Percentiles rank a stretch among this genome's conserved stretches.
Evolutionary conservation across 768 basidiomycete species (phyloP).

Genomic region (Phylloporus sp.): DNA sequence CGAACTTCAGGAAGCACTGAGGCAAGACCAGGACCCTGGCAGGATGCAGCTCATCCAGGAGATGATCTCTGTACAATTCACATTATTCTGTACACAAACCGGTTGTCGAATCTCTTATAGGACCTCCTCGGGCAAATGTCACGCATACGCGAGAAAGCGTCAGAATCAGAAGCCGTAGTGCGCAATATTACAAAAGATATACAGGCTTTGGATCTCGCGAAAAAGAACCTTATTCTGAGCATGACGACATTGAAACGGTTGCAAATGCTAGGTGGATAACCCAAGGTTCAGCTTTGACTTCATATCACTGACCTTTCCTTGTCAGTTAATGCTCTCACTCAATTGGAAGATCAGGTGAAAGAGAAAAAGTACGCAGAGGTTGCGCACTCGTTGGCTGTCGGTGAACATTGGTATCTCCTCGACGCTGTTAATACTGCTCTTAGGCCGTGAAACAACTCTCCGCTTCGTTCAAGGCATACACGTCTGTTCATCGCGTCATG

Average conservation of each 20-base stretch:
- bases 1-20: conserved; percentile 60
- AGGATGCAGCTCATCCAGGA: conserved; percentile 90
- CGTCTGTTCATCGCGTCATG: conserved; percentile 69
- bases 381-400: conserved; percentile 72
- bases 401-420: conserved; percentile 30
- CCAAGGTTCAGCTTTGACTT: not conserved
- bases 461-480: conserved; percentile 74
- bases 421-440: not conserved
- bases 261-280: conserved; percentile 83
- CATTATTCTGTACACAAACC: not conserved
- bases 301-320: not conserved
- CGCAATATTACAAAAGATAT: conserved; percentile 95
- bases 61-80: conserved; percentile 79
- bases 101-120: conserved; percentile 38
- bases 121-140: conserved; percentile 95
- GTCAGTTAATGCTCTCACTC: conserved; percentile 76
- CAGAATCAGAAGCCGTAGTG: conserved; percentile 95
- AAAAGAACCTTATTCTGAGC: conserved; percentile 85
- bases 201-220: conserved; percentile 87
- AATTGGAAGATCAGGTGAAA: conserved; percentile 73
- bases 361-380: conserved; percentile 82
- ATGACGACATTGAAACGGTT: conserved; percentile 88
- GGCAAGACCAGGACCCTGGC: conserved; percentile 77
- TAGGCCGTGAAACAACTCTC: conserved; percentile 90
- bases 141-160: conserved; percentile 92